phyloP scores from a whole-genome alignment of 176 grass and related monocot species.

The Rhipidocladum racemiflorum region DNA sequence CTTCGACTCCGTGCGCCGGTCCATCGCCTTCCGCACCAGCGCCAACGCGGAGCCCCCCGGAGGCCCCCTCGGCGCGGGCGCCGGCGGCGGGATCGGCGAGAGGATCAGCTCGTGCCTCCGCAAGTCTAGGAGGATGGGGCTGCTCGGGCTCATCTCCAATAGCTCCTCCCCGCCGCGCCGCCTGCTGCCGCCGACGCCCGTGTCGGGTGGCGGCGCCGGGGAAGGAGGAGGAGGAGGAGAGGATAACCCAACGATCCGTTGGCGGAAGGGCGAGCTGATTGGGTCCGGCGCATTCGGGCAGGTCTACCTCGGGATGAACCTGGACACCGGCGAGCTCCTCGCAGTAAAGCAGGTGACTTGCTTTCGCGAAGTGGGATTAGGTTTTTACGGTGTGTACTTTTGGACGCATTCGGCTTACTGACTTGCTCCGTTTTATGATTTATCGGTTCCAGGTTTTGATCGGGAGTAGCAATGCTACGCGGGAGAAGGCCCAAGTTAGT shows the following conservation, averaged over 20 bases:
- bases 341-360: conserved; percentile 77
- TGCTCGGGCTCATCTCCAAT: conserved; percentile 77
- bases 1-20: conserved; percentile 87
- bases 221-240: not conserved
- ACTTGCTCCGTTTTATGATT: conserved; percentile 4
- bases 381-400: not conserved
- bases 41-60: conserved; percentile 27
- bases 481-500: conserved; percentile 93
- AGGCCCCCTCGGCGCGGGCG: conserved; percentile 21
- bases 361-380: not conserved
- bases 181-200: conserved; percentile 35
- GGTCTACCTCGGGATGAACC: conserved; percentile 98
- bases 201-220: not conserved
- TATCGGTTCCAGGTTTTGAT: conserved; percentile 70
- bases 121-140: conserved; percentile 72
- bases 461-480: conserved; percentile 69
- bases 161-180: conserved; percentile 54
- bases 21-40: conserved; percentile 63
- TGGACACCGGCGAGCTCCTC: conserved; percentile 93
- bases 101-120: conserved; percentile 71
- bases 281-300: conserved; percentile 85
- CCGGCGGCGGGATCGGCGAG: conserved; percentile 41
- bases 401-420: not conserved
- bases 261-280: conserved; percentile 90
- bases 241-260: conserved; percentile 64